Evolutionary conservation across 192 early-diverging fungal genomes (phyloP).

Genomic region (Coemansia sp.): DNA sequence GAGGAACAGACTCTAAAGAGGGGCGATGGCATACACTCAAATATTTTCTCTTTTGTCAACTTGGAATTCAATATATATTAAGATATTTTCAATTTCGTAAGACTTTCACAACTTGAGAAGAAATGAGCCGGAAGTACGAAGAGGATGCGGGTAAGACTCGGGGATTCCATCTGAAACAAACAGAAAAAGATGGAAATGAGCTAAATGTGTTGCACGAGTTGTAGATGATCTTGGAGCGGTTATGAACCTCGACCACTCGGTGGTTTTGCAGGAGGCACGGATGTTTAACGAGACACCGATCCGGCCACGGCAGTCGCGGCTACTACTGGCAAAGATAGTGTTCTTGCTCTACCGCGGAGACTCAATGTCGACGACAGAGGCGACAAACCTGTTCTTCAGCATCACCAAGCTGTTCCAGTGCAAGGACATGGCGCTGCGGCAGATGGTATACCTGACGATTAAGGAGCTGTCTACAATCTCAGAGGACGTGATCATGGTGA

Average conservation of each 20-base stretch:
- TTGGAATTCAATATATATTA: background rate
- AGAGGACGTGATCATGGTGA: slow-evolving; percentile 98
- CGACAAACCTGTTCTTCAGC: slow-evolving; percentile 96
- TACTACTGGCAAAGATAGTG: slow-evolving; percentile 90
- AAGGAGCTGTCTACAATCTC: slow-evolving; percentile 92
- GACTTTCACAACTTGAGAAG: background rate
- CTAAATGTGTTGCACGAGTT: background rate
- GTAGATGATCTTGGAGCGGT: slow-evolving; percentile 78
- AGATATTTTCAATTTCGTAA: background rate
- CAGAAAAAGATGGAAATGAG: background rate
- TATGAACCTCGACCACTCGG: slow-evolving; percentile 88
- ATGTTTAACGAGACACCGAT: slow-evolving; percentile 97
- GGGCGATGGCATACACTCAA: background rate
- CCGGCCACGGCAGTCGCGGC: slow-evolving; percentile 89
- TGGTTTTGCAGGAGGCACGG: slow-evolving; percentile 93
- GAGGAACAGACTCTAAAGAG: background rate
- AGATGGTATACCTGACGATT: slow-evolving; percentile 97
- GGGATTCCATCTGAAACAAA: background rate
- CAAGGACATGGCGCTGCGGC: slow-evolving; percentile 89
- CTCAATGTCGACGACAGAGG: slow-evolving; percentile 88
- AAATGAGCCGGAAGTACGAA: slow-evolving; percentile 56
- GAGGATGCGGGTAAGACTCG: slow-evolving; percentile 47
- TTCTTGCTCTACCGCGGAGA: slow-evolving; percentile 91
- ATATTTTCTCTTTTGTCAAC: background rate
- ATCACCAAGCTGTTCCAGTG: slow-evolving; percentile 97